Evolutionary conservation across 768 basidiomycete species (phyloP).

Genomic region (Phaffia australis): DNA sequence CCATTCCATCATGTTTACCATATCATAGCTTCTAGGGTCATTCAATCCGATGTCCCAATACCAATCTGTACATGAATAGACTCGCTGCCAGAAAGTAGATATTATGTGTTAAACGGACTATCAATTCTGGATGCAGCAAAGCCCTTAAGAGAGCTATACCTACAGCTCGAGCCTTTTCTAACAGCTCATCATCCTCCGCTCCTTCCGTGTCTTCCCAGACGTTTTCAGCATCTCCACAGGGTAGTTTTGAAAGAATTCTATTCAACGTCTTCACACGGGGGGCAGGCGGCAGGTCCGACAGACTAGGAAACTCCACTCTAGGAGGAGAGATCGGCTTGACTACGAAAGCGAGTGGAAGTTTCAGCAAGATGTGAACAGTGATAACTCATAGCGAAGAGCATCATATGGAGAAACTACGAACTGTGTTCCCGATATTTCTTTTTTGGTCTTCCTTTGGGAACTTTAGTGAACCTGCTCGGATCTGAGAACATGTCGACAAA

Average conservation of each 20-base stretch:
- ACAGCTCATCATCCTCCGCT: conserved; percentile 16
- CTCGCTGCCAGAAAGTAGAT: background rate
- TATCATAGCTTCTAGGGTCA: conserved; percentile 7
- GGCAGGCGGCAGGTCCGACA: conserved; percentile 3
- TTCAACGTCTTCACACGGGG: background rate
- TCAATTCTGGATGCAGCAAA: background rate
- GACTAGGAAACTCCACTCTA: background rate
- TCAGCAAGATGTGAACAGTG: background rate
- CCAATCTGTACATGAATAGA: background rate
- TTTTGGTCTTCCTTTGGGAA: too few relatives aligned
- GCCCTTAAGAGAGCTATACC: background rate
- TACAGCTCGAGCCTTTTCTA: conserved; percentile 1
- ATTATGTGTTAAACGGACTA: background rate
- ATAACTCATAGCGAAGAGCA: background rate
- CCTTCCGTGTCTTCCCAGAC: conserved; percentile 10
- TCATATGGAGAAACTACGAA: background rate
- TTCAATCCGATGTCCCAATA: conserved; percentile 9
- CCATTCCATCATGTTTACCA: conserved; percentile 20
- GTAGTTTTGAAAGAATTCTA: conserved; percentile 6
- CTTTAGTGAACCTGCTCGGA: too few relatives aligned
- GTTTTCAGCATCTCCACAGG: background rate
- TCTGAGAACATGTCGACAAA: conserved; percentile 20
- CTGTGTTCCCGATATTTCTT: background rate
- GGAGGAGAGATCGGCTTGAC: conserved; percentile 1
- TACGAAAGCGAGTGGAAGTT: background rate